Evolutionary conservation across 2,329 filamentous ascomycete species (phyloP).

Genomic region (Elsinoe necatrix): DNA sequence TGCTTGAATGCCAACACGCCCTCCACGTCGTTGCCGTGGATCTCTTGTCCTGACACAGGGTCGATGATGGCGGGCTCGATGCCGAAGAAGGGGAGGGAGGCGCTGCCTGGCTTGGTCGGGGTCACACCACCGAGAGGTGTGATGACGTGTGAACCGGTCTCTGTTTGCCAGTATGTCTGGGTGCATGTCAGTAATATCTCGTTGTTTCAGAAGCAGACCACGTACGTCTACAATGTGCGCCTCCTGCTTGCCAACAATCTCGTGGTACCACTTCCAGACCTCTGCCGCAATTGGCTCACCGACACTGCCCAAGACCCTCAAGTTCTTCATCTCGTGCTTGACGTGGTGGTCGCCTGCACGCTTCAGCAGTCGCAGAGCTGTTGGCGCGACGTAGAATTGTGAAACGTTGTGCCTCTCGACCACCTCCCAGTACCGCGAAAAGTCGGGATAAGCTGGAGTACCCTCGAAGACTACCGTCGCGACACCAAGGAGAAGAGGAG

Average conservation of each 20-base stretch:
- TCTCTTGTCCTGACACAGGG: constrained; percentile 86
- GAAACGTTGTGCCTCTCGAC: constrained; percentile 92
- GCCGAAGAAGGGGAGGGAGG: constrained; percentile 94
- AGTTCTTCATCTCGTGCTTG: constrained; percentile 76
- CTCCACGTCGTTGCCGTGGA: constrained; percentile 92
- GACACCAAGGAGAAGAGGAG: constrained; percentile 83
- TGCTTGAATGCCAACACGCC: constrained; percentile 96
- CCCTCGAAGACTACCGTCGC: constrained; percentile 96
- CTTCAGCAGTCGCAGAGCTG: constrained; percentile 85
- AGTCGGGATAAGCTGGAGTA: constrained; percentile 93
- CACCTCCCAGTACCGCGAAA: constrained; percentile 98
- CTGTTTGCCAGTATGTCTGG: constrained; percentile 99
- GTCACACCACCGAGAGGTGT: constrained; percentile 87
- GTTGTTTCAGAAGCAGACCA: too few relatives aligned
- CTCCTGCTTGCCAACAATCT: constrained; percentile 86
- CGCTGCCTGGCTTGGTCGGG: constrained; percentile 92
- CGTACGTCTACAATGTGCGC: constrained; percentile 89
- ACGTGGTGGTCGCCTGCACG: constrained; percentile 90
- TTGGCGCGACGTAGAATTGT: constrained; percentile 97
- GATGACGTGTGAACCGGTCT: constrained; percentile 95
- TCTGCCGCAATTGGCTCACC: constrained; percentile 96
- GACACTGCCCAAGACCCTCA: constrained; percentile 86
- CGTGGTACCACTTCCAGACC: constrained; percentile 99
- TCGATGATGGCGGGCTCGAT: constrained; percentile 97
- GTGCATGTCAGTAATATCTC: constrained; percentile 2